phyloP scores from a whole-genome alignment of 164 flowering plant species.

The Sedum album region DNA sequence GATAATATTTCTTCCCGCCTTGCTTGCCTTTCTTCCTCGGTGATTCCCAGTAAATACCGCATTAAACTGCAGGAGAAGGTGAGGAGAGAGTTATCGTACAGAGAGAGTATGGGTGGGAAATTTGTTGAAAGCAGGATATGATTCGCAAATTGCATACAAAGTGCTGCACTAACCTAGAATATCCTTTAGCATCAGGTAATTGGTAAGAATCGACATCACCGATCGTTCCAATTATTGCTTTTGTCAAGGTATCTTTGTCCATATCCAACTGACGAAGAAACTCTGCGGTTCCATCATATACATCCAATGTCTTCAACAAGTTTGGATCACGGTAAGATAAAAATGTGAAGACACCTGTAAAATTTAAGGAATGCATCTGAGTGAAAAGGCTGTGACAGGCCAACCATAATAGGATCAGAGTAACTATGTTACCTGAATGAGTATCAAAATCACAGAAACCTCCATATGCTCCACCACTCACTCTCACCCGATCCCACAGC shows the following conservation, averaged over 20 bases:
- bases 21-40: conserved; percentile 82
- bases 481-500: conserved; percentile 99
- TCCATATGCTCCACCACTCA: conserved; percentile 99
- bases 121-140: no score
- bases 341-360: conserved; percentile 80
- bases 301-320: conserved; percentile 84
- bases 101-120: no score
- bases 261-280: conserved; percentile 75
- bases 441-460: conserved; percentile 95
- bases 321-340: conserved; percentile 97
- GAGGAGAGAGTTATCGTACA: neutral
- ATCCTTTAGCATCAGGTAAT: conserved; percentile 98
- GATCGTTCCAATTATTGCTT: conserved; percentile 96
- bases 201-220: conserved; percentile 97
- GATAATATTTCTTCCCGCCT: conserved; percentile 91
- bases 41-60: conserved; percentile 69
- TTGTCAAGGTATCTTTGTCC: conserved; percentile 83
- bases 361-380: conserved; percentile 9
- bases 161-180: conserved; percentile 74
- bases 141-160: no score
- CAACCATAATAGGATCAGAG: neutral
- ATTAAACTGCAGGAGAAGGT: conserved; percentile 46
- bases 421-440: conserved; percentile 65
- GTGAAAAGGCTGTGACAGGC: neutral
- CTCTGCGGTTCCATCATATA: conserved; percentile 76